phyloP scores from a whole-genome alignment of 495 filamentous ascomycete genomes.

The Neurospora cerealis region DNA sequence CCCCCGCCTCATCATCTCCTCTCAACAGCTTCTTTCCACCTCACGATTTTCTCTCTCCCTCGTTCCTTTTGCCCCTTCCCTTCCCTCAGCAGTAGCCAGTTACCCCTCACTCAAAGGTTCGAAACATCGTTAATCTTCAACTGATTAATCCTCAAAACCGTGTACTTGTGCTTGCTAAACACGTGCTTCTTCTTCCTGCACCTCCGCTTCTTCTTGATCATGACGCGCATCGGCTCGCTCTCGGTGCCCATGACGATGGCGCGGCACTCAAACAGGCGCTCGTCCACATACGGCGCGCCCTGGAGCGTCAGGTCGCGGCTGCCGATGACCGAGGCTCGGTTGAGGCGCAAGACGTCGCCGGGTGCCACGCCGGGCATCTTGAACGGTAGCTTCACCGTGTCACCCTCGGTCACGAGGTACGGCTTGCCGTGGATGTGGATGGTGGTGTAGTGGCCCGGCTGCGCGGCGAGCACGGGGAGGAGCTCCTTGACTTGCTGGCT shows the following conservation, averaged over 20 bases:
- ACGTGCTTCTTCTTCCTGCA: constrained; percentile 62
- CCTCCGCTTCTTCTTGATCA: constrained; percentile 91
- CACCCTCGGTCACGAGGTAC: constrained; percentile 84
- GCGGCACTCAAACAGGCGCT: constrained; percentile 72
- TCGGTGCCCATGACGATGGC: constrained; percentile 81
- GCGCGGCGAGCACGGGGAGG: constrained; percentile 67
- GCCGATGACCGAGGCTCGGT: constrained; percentile 68
- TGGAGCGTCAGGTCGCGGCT: constrained; percentile 85
- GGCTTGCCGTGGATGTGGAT: constrained; percentile 77
- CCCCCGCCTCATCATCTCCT: background rate
- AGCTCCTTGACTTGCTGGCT: constrained; percentile 31
- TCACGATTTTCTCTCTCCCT: background rate
- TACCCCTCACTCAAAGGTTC: background rate
- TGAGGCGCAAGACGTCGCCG: constrained; percentile 77
- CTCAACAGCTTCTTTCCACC: background rate
- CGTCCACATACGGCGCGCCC: constrained; percentile 67
- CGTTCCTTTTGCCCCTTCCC: background rate
- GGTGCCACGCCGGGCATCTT: constrained; percentile 72
- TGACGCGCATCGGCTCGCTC: constrained; percentile 72
- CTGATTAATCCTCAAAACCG: constrained; percentile 75
- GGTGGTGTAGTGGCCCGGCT: constrained; percentile 77
- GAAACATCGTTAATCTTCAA: constrained; percentile 43
- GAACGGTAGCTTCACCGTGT: constrained; percentile 89
- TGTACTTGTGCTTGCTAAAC: constrained; percentile 79
- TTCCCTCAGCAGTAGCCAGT: background rate